phyloP scores from a whole-genome alignment of 2,329 filamentous ascomycete genomes.

The Arthrinium puccinioides region DNA sequence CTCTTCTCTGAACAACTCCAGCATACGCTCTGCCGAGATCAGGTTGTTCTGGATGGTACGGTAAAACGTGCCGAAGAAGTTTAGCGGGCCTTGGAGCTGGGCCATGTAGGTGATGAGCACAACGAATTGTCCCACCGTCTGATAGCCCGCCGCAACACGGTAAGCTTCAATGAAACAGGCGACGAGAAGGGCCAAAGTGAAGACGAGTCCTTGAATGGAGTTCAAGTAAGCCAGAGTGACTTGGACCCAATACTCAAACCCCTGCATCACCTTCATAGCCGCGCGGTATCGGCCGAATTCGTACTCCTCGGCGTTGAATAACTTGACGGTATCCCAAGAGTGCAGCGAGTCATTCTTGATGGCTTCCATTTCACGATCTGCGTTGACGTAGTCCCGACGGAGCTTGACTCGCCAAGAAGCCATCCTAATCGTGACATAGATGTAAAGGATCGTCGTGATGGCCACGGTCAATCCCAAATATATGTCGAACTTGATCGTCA shows the following conservation, averaged over 20 bases:
- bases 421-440: constrained; percentile 32
- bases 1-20: constrained; percentile 39
- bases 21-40: constrained; percentile 37
- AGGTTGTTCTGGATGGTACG: constrained; percentile 38
- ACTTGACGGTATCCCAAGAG: constrained; percentile 4
- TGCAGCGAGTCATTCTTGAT: constrained; percentile 3
- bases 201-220: constrained; percentile 56
- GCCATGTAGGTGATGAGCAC: constrained; percentile 30
- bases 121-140: constrained; percentile 48
- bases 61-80: constrained; percentile 49
- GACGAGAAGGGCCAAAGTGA: constrained; percentile 52
- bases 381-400: constrained; percentile 2
- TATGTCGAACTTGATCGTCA: constrained; percentile 36
- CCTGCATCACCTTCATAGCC: constrained; percentile 26
- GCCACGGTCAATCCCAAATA: constrained; percentile 42
- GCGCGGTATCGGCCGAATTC: not conserved
- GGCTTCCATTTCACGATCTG: constrained; percentile 2
- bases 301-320: constrained; percentile 3
- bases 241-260: constrained; percentile 48
- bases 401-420: constrained; percentile 2
- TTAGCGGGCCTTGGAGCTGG: constrained; percentile 40
- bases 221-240: constrained; percentile 53
- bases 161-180: constrained; percentile 47
- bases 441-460: constrained; percentile 40
- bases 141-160: constrained; percentile 48